Base-by-base conservation (phyloP, 345 rosid genomes). In the Syzygium oleosum region DNA sequence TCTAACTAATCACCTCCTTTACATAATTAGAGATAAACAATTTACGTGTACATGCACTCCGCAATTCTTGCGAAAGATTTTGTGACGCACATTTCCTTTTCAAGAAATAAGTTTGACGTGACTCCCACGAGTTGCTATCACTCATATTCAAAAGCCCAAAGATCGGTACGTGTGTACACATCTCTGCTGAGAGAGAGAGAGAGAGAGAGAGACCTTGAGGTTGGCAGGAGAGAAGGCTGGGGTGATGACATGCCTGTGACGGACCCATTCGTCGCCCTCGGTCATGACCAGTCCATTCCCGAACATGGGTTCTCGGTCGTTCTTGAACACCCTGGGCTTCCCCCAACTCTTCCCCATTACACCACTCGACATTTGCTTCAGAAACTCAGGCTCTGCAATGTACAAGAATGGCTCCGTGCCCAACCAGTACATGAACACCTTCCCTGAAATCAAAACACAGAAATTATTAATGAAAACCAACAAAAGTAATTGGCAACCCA, bases 341-440 rank as follows among this genome's bases (percentile, higher is more conserved):
- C 99, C 99, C 99, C 99, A 96, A 31, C 93, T 95, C 93, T 96
- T 98, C 21, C 99, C 99, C 95, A 93, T 84, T 12, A 98, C 95
- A 21, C 99, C 99, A 21, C 90, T 85, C 21, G 98, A 92, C 95
- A 98, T 92, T 61, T 85, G 91, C 87, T 93, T 96, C 25, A 98
- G 93, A 88, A 98, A 98, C 87, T 94, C 98, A 1, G 99, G 97
- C 22, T 98, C 98, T 31, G 99, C 99, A 9, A 98, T 92, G 87
- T 96, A 95, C 87, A 98, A 87, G 90, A 98, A 96, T 15, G 99
- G 99, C 93, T 96, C 99, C 55, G 95, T 94, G 10, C 99, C 99
- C 49, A 96, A 90, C 99, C 99, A 98, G 92, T 96, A 98, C 15
- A 93, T 87, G 92, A 98, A 96, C 89, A 96, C 95, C 90, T 96